Evolutionary conservation across 2,329 filamentous ascomycete genomes (phyloP).

Genomic region (Aspergillus japonicus): DNA sequence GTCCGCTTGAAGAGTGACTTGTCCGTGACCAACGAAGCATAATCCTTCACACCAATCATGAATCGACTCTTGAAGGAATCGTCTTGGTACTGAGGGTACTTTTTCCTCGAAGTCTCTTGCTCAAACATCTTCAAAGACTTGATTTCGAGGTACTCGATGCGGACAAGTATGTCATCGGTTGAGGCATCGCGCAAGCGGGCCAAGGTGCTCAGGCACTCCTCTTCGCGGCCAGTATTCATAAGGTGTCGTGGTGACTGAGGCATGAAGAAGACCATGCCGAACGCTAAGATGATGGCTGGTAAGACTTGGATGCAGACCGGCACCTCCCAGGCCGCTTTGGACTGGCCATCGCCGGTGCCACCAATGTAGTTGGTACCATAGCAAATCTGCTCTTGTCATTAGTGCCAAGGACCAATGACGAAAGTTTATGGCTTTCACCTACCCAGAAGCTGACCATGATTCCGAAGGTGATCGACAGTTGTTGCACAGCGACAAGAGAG

Average conservation of each 20-base stretch:
- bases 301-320: slow-evolving; percentile 70
- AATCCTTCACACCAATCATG: slow-evolving; percentile 58
- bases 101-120: slow-evolving; percentile 63
- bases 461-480: slow-evolving; percentile 46
- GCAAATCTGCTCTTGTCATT: slow-evolving; percentile 27
- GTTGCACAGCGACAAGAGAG: slow-evolving; percentile 43
- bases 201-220: slow-evolving; percentile 63
- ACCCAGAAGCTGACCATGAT: slow-evolving; percentile 47
- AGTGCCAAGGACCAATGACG: neutral
- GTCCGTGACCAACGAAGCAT: slow-evolving; percentile 34
- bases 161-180: slow-evolving; percentile 65
- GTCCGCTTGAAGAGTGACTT: slow-evolving; percentile 38
- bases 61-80: slow-evolving; percentile 62
- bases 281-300: slow-evolving; percentile 64
- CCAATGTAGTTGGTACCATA: slow-evolving; percentile 62
- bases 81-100: slow-evolving; percentile 65
- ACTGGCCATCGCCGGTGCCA: slow-evolving; percentile 58
- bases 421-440: slow-evolving; percentile 7
- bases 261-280: slow-evolving; percentile 72
- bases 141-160: slow-evolving; percentile 75
- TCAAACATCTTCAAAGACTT: slow-evolving; percentile 74
- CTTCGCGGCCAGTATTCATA: slow-evolving; percentile 65
- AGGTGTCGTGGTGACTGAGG: slow-evolving; percentile 75
- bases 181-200: slow-evolving; percentile 63
- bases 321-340: slow-evolving; percentile 69